Conservation (phyloP, 2,329 filamentous ascomycete genomes). For the Phyllosticta citrichinensis region DNA sequence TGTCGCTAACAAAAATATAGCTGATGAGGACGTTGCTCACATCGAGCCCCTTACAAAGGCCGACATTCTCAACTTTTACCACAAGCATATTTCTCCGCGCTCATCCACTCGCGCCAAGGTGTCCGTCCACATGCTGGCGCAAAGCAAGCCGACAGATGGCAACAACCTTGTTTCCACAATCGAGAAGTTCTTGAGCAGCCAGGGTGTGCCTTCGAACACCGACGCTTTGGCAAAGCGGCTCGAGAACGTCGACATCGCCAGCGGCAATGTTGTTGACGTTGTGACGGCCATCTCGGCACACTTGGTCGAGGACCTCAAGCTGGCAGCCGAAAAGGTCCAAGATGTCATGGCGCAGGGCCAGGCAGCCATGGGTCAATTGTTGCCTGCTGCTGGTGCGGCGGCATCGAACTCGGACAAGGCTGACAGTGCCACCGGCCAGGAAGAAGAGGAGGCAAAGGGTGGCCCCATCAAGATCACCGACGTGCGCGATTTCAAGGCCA, state of each 20-base stretch:
- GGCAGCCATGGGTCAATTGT: constrained; percentile 35
- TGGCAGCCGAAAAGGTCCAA: constrained; percentile 40
- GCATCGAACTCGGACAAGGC: constrained; percentile 15
- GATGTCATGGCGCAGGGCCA: constrained; percentile 41
- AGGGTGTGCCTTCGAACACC: constrained; percentile 35
- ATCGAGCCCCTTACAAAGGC: constrained; percentile 67
- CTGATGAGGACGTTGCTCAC: constrained; percentile 63
- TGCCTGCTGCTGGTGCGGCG: constrained; percentile 24
- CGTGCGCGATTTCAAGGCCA: constrained; percentile 70
- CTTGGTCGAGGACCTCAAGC: constrained; percentile 30
- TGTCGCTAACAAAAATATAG: constrained; percentile 30
- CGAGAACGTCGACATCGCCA: constrained; percentile 35
- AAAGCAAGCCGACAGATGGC: constrained; percentile 39
- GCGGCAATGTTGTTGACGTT: constrained; percentile 38
- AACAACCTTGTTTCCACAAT: constrained; percentile 26
- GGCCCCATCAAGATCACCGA: constrained; percentile 59
- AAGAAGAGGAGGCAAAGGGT: constrained; percentile 16
- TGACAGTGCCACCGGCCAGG: constrained; percentile 35
- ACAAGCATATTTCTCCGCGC: constrained; percentile 61
- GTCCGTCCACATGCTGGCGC: constrained; percentile 72
- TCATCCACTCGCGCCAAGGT: constrained; percentile 72
- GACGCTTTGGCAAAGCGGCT: constrained; percentile 35
- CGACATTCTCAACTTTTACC: constrained; percentile 73
- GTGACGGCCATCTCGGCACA: constrained; percentile 42
- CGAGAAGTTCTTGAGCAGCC: constrained; percentile 36